Conservation (phyloP, 2,329 filamentous ascomycete species). For the Raffaelea albimanens region DNA sequence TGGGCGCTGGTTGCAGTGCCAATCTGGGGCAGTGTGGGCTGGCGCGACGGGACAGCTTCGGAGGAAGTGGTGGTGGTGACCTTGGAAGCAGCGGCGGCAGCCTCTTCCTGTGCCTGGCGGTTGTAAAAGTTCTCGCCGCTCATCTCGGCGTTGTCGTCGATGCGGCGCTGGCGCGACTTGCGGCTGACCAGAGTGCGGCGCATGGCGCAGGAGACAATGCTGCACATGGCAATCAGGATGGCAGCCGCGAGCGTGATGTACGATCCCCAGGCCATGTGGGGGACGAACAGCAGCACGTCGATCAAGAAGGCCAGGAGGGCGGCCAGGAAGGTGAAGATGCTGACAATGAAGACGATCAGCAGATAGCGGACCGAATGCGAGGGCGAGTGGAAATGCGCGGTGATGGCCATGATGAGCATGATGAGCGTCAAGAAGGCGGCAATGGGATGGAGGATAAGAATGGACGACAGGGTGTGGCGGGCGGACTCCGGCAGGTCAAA, state of each 20-base stretch:
- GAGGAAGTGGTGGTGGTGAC: constrained; percentile 15
- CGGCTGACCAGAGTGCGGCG: constrained; percentile 81
- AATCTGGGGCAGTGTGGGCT: constrained; percentile 50
- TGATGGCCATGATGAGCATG: constrained; percentile 69
- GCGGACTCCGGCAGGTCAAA: constrained; percentile 49
- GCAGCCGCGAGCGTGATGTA: constrained; percentile 88
- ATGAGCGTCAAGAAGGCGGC: constrained; percentile 78
- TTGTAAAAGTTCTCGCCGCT: constrained; percentile 89
- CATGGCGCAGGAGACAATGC: constrained; percentile 89
- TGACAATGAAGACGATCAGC: constrained; percentile 74
- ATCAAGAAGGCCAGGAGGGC: constrained; percentile 78
- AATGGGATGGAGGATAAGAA: constrained; percentile 87
- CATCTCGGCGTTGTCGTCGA: constrained; percentile 94
- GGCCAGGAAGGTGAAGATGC: constrained; percentile 74
- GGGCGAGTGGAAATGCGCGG: constrained; percentile 78
- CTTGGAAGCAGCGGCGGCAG: constrained; percentile 24
- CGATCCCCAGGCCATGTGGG: constrained; percentile 86
- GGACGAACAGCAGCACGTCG: constrained; percentile 89
- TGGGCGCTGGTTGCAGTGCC: constrained; percentile 42
- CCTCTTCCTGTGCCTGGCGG: constrained; percentile 45
- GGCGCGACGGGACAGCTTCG: constrained; percentile 13
- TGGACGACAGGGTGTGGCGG: constrained; percentile 64
- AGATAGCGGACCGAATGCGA: constrained; percentile 87
- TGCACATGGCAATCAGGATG: constrained; percentile 71
- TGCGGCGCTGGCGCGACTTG: constrained; percentile 85